These are phyloP conservation scores for Pythium phragmitis DNA, from an alignment of 352 stramenopile genomes.

Conservation along the genomic window DNA sequence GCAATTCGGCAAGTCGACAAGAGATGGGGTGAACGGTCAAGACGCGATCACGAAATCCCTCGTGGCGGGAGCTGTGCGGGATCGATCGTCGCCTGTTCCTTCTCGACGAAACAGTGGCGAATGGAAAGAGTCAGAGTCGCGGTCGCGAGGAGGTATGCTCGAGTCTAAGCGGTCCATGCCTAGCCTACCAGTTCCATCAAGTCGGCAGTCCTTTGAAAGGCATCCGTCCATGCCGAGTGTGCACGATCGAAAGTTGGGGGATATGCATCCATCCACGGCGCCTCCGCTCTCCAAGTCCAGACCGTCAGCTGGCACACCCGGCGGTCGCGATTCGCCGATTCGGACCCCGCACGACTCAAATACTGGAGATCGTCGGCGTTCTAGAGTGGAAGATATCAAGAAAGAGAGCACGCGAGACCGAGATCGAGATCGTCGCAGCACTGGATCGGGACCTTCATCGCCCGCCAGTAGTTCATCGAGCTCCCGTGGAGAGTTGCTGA, in stretches of 20 bases:
- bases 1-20: neutral
- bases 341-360: neutral
- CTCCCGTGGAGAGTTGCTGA: slow-evolving; percentile 2
- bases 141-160: neutral
- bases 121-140: slow-evolving; percentile 20
- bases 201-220: slow-evolving; percentile 41
- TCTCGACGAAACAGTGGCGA: slow-evolving; percentile 24
- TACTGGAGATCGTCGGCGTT: slow-evolving; percentile 17
- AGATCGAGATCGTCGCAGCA: slow-evolving; percentile 14
- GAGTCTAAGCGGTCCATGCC: slow-evolving; percentile 10
- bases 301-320: slow-evolving; percentile 11
- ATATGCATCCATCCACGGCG: slow-evolving; percentile 7
- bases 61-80: neutral
- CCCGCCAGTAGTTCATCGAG: slow-evolving; percentile 14
- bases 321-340: slow-evolving; percentile 24
- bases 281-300: slow-evolving; percentile 20
- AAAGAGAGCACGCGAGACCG: slow-evolving; percentile 21
- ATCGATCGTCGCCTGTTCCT: neutral
- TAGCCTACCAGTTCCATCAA: slow-evolving; percentile 21
- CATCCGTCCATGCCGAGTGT: slow-evolving; percentile 43
- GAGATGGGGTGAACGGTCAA: neutral
- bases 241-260: slow-evolving; percentile 17
- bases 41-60: neutral
- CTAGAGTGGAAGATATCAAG: slow-evolving; percentile 28
- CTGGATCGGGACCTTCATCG: slow-evolving; percentile 10